Evolutionary conservation across 306 rosid species (phyloP), one percentile per base, ranked within the genome.

Genomic region (Cucurbita pepo): DNA sequence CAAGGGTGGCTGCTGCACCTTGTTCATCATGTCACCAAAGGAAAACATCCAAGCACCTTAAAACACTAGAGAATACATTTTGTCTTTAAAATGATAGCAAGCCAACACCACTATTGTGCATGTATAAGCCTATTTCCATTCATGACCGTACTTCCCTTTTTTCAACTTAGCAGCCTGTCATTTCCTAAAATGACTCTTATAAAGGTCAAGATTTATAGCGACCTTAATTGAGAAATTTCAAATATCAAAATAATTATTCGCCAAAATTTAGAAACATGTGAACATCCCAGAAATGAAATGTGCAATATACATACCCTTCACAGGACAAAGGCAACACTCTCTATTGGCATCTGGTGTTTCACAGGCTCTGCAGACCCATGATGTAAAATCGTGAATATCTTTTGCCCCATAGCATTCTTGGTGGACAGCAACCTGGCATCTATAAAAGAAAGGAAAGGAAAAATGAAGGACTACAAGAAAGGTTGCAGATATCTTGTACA

Each of bases 241-340:
- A 60, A 66, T 59, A 77, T 55, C 15, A 47, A 60, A 66, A 16
- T 7, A n/a, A 57, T 25, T 41, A 79, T 73, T 71, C 43, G 14
- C 74, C 11, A 71, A 37, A 36, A 64, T 48, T 54, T 38, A 77
- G 60, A 38, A 61, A 77, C 61, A 70, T 16, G 6, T 16, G 6
- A 10, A 48, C 47, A 30, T 69, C 74, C 74, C 79, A 75, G 74
- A 79, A 71, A 83, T 65, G 71, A 54, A 70, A 81, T 77, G 34
- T 30, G 43, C 53, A 71, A 78, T 65, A 54, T 59, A 73, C 79
- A 15, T 77, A 82, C 99, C 99, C 86, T 91, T 88, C 62, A 94
- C 92, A 52, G 99, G 99, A 84, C 99, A 94, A n/a, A 94, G 96
- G 81, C 99, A 94, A 78, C 99, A 94, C 71, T 94, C 97, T 78